Percentiles rank a stretch among this genome's conserved stretches.
phyloP scores from a whole-genome alignment of 1,284 basidiomycete species.

The Naganishia liquefaciens region DNA sequence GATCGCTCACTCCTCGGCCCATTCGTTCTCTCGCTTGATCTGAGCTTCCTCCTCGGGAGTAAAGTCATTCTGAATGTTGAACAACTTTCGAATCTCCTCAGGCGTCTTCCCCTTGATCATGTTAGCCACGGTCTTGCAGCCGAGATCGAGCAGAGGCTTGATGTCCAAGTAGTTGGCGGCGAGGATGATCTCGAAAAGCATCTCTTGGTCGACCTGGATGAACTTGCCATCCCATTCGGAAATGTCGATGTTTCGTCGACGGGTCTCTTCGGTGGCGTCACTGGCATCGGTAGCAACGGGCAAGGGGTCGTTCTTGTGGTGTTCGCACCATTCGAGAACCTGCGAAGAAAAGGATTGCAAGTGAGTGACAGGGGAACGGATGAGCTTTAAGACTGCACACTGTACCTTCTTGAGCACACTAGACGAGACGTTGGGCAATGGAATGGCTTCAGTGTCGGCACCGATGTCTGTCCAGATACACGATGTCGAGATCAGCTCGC shows the following conservation, averaged over 20 bases:
- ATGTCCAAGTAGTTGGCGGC: constrained; percentile 99
- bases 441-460: constrained; percentile 85
- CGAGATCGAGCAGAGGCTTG: constrained; percentile 96
- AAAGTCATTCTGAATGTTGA: constrained; percentile 98
- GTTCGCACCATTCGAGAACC: constrained; percentile 99
- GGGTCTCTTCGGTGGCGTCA: constrained; percentile 82
- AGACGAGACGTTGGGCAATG: constrained; percentile 93
- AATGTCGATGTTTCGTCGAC: constrained; percentile 96
- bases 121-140: constrained; percentile 99
- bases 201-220: constrained; percentile 85
- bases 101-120: constrained; percentile 93
- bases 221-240: constrained; percentile 99
- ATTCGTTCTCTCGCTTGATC: constrained; percentile 98
- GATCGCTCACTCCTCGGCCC: constrained; percentile 55
- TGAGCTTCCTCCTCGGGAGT: constrained; percentile 99
- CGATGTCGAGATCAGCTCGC: background rate
- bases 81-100: constrained; percentile 80
- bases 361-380: background rate
- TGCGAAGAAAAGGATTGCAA: constrained; percentile 46
- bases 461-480: constrained; percentile 70
- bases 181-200: constrained; percentile 95
- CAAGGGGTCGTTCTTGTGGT: constrained; percentile 93
- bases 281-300: constrained; percentile 74
- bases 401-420: constrained; percentile 91
- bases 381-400: constrained; percentile 19